A percentile compares a stretch with the other conserved stretches of the same genome.
Evolutionary conservation across 1,284 basidiomycete species (phyloP).

Genomic region (Leccinum glutinopallens): DNA sequence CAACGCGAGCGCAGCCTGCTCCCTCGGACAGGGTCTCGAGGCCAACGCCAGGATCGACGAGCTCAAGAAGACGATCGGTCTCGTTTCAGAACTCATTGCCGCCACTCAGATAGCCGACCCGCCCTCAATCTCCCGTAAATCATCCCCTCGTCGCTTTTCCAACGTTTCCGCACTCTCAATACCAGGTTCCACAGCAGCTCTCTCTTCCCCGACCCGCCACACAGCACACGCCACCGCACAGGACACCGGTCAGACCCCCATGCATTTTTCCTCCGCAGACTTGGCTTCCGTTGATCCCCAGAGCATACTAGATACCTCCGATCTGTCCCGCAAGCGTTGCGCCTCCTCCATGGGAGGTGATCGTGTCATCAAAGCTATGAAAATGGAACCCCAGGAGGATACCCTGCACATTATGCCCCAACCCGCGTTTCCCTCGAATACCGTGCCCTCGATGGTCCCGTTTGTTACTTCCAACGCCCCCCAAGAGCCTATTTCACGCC

Average conservation of each 20-base stretch:
- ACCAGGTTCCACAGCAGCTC: conserved; percentile 16
- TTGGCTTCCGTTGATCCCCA: conserved; percentile 26
- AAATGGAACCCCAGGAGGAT: conserved; percentile 70
- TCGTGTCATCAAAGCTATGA: conserved; percentile 62
- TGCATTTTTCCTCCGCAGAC: conserved; percentile 30
- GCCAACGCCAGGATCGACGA: conserved; percentile 50
- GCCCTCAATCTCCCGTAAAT: conserved; percentile 30
- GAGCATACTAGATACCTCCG: conserved; percentile 28
- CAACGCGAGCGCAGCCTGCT: conserved; percentile 50
- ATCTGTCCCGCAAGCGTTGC: conserved; percentile 61
- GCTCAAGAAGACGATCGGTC: conserved; percentile 47
- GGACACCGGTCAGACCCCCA: conserved; percentile 23
- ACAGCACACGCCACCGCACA: conserved; percentile 20
- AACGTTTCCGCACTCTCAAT: conserved; percentile 19
- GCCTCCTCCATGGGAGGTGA: conserved; percentile 64
- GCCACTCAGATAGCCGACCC: conserved; percentile 46
- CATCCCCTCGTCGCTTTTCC: conserved; percentile 32
- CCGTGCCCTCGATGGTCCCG: conserved; percentile 23
- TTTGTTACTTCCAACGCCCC: conserved; percentile 35
- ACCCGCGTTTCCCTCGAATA: conserved; percentile 32
- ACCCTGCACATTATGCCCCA: conserved; percentile 34
- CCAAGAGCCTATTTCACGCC: conserved; percentile 43
- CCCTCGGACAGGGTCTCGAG: conserved; percentile 46
- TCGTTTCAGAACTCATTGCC: conserved; percentile 52
- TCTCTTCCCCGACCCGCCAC: conserved; percentile 25